Percentiles rank a stretch among this genome's conserved stretches.
Conservation (phyloP, 2,329 filamentous ascomycete genomes). For the Annulohypoxylon truncatum region DNA sequence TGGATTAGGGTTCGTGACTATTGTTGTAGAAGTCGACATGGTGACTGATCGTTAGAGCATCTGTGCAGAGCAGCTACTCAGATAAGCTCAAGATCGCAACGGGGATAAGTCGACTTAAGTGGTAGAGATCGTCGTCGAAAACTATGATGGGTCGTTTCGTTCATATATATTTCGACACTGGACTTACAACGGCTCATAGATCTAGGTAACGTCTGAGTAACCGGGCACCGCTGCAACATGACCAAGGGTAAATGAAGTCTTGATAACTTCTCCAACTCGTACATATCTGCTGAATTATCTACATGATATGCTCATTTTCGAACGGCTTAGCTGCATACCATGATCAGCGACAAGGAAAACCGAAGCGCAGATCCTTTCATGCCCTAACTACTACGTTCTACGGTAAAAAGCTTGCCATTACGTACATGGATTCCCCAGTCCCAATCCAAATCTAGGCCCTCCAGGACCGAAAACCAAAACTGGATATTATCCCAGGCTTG, state of each 20-base stretch:
- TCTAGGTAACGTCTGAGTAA: conserved; percentile 10
- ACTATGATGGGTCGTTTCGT: conserved; percentile 18
- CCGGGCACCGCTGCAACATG: background rate
- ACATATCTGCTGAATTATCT: background rate
- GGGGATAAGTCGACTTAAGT: conserved; percentile 22
- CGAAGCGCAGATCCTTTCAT: conserved; percentile 6
- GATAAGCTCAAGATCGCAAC: conserved; percentile 30
- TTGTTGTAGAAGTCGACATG: conserved; percentile 27
- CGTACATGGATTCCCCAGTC: conserved; percentile 31
- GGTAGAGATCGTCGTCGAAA: conserved; percentile 33
- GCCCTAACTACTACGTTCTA: conserved; percentile 2
- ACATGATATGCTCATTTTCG: conserved; percentile 3
- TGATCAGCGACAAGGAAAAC: conserved; percentile 1
- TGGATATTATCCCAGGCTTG: conserved; percentile 4
- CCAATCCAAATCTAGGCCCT: conserved; percentile 11
- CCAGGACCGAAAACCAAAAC: conserved; percentile 4
- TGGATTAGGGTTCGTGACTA: conserved; percentile 30
- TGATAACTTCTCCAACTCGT: background rate
- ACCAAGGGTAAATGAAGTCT: conserved; percentile 13
- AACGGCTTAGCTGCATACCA: conserved; percentile 5
- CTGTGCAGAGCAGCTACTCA: conserved; percentile 18
- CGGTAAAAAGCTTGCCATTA: conserved; percentile 1
- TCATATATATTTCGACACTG: conserved; percentile 26
- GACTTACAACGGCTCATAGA: background rate
- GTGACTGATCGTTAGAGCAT: conserved; percentile 25